These are phyloP conservation scores for Discostella pseudostelligera DNA, from an alignment of 108 stramenopile species.

Conservation along the genomic window DNA sequence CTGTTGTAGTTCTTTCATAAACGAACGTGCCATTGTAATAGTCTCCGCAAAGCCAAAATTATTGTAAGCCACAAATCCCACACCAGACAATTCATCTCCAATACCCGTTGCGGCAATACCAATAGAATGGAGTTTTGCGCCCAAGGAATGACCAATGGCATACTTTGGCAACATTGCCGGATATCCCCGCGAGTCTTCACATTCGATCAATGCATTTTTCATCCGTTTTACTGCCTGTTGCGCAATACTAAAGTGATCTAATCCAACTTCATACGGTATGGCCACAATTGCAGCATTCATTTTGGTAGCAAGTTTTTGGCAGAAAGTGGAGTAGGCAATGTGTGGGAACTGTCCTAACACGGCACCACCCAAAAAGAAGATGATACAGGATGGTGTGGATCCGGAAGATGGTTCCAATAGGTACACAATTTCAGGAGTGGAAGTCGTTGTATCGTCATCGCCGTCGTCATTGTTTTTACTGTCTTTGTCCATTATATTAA, in stretches of 20 bases:
- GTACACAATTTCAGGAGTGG: conserved; percentile 58
- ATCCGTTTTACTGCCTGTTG: conserved; percentile 58
- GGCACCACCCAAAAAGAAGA: conserved; percentile 82
- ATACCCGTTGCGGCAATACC: conserved; percentile 69
- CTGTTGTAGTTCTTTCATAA: conserved; percentile 62
- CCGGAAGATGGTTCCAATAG: conserved; percentile 65
- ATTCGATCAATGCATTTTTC: conserved; percentile 57
- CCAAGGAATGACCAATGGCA: conserved; percentile 68
- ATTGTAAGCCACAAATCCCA: conserved; percentile 76
- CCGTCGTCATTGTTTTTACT: conserved; percentile 3
- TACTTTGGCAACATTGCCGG: conserved; percentile 51
- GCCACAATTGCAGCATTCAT: conserved; percentile 74
- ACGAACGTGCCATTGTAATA: conserved; percentile 59
- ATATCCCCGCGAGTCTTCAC: conserved; percentile 59
- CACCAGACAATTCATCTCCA: conserved; percentile 54
- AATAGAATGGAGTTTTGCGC: conserved; percentile 70
- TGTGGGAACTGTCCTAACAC: conserved; percentile 81
- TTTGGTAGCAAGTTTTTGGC: conserved; percentile 45
- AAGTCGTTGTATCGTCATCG: not conserved
- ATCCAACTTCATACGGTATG: conserved; percentile 67
- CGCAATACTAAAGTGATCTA: conserved; percentile 79
- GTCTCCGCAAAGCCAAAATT: conserved; percentile 78
- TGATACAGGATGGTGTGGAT: conserved; percentile 63
- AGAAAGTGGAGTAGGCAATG: conserved; percentile 71
- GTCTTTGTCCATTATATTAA: conserved; percentile 51